phyloP scores from a whole-genome alignment of 2,329 filamentous ascomycete genomes.

The Clonostachys solani region DNA sequence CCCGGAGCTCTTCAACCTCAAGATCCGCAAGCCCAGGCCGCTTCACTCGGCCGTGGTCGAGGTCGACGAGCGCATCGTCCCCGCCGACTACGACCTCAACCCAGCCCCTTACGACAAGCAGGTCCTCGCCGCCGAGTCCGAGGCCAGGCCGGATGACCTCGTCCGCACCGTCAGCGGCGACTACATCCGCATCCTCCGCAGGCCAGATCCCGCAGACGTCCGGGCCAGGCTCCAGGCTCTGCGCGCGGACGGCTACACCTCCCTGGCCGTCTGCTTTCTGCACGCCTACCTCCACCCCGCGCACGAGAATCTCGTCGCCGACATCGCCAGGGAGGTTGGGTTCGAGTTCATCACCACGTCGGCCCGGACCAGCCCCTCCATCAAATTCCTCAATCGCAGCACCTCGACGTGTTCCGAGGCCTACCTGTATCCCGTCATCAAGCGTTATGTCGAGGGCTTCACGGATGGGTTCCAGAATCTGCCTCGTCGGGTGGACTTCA shows the following conservation, averaged over 20 bases:
- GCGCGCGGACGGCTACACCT: conserved; percentile 53
- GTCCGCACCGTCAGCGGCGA: no score
- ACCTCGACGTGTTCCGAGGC: conserved; percentile 68
- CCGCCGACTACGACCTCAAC: no score
- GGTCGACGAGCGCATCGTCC: conserved; percentile 64
- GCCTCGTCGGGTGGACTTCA: conserved; percentile 54
- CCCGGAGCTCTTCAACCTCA: conserved; percentile 69
- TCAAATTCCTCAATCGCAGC: conserved; percentile 63
- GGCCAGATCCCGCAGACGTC: conserved; percentile 50
- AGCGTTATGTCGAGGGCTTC: conserved; percentile 64
- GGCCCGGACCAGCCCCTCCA: conserved; percentile 16
- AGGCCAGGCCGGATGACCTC: no score
- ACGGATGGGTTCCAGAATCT: conserved; percentile 49
- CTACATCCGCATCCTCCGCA: conserved; percentile 55
- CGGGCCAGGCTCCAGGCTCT: conserved; percentile 53
- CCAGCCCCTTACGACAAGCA: no score
- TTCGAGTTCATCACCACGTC: conserved; percentile 55
- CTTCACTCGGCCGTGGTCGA: conserved; percentile 68
- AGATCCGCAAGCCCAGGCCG: conserved; percentile 63
- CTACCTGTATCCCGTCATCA: conserved; percentile 67
- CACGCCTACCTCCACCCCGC: conserved; percentile 58
- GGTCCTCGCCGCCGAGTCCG: no score
- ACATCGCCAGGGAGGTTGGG: background rate
- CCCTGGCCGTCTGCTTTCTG: conserved; percentile 58
- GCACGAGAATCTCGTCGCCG: background rate